These are phyloP conservation scores for Grigorovia yakushimaensis DNA, from an alignment of 805 yeast species.

Conservation along the genomic window DNA sequence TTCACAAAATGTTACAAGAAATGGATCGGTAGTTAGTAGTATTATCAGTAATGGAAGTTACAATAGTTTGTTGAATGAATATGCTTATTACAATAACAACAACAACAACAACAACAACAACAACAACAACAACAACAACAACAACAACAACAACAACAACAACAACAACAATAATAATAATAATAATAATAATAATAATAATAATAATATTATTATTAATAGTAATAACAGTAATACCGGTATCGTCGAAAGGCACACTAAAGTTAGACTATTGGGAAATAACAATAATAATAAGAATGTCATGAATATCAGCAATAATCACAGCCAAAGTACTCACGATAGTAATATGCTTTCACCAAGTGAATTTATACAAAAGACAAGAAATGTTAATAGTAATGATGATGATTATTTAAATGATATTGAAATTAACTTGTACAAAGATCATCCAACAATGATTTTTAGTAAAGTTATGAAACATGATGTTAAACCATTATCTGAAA, in stretches of 20 bases:
- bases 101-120: too few species aligned
- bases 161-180: too few species aligned
- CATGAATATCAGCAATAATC: too few species aligned
- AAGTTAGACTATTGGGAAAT: neutral
- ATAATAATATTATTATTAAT: too few species aligned
- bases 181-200: too few species aligned
- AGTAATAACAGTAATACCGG: too few species aligned
- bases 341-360: neutral
- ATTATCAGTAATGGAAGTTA: neutral
- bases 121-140: too few species aligned
- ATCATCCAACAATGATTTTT: constrained; percentile 23
- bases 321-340: too few species aligned
- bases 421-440: constrained; percentile 19
- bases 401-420: constrained; percentile 8
- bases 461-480: constrained; percentile 25
- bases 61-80: neutral
- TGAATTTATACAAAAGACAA: constrained; percentile 1
- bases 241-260: neutral
- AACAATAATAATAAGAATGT: neutral
- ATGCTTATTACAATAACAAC: neutral
- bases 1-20: neutral
- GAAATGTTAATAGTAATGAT: constrained; percentile 3
- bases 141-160: too few species aligned
- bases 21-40: neutral
- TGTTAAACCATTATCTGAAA: constrained; percentile 27